Percentiles rank a stretch among this genome's conserved stretches.
These are phyloP conservation scores for Actinomucor elegans DNA, from an alignment of 371 early-diverging fungal genomes.

Conservation along the genomic window DNA sequence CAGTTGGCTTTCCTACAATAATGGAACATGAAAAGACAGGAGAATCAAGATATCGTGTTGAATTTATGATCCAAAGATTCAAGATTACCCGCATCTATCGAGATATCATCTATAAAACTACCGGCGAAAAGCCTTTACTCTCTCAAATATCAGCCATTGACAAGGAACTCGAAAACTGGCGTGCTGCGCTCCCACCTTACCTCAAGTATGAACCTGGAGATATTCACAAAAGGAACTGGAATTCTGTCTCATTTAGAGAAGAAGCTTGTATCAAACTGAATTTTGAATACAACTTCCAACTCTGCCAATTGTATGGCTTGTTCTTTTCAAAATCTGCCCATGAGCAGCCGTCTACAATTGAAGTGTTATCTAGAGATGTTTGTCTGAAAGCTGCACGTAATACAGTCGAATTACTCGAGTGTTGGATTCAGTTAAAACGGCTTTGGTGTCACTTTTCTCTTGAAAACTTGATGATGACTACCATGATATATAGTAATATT, in stretches of 20 bases:
- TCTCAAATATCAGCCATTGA: slow-evolving; percentile 41
- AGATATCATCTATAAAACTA: slow-evolving; percentile 29
- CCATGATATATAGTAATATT: slow-evolving; percentile 28
- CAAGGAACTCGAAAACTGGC: slow-evolving; percentile 42
- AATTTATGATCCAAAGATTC: slow-evolving; percentile 44
- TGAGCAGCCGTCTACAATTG: slow-evolving; percentile 25
- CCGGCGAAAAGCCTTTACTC: slow-evolving; percentile 37
- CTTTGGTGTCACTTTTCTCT: slow-evolving; percentile 54
- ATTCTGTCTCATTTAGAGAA: slow-evolving; percentile 37
- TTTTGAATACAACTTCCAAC: slow-evolving; percentile 49
- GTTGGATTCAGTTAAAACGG: slow-evolving; percentile 39
- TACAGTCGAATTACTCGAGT: slow-evolving; percentile 40
- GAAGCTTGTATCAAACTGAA: slow-evolving; percentile 51
- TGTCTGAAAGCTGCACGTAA: slow-evolving; percentile 38
- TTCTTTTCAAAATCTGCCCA: slow-evolving; percentile 25
- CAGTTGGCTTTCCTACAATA: slow-evolving; percentile 21
- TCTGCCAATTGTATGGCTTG: slow-evolving; percentile 43
- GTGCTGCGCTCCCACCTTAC: slow-evolving; percentile 30
- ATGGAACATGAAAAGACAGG: slow-evolving; percentile 29
- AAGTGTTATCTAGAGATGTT: slow-evolving; percentile 24
- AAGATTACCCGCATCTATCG: slow-evolving; percentile 45
- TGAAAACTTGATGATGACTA: slow-evolving; percentile 43
- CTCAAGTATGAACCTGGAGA: slow-evolving; percentile 32
- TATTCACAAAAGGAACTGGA: slow-evolving; percentile 24
- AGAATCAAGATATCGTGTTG: slow-evolving; percentile 33